Evolutionary conservation across 2,329 filamentous ascomycete species (phyloP).

Genomic region (Aspergillus pseudoglaucus): DNA sequence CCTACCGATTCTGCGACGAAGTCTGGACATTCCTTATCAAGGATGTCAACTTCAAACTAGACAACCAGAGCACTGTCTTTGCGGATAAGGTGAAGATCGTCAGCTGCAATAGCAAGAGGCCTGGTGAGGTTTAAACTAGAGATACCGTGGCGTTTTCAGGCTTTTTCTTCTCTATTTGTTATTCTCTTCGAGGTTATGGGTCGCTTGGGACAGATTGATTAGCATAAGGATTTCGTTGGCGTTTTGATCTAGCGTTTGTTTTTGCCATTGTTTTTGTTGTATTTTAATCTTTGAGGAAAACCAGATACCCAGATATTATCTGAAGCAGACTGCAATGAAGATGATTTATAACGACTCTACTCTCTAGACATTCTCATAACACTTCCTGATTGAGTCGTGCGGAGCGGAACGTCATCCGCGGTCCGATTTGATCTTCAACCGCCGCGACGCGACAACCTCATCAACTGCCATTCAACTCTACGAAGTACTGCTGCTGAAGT

Average conservation of each 20-base stretch:
- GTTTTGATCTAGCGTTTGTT: not conserved
- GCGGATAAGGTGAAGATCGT: slow-evolving; percentile 98
- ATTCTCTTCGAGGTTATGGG: not conserved
- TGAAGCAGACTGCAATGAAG: not conserved
- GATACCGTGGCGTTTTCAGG: slow-evolving; percentile 8
- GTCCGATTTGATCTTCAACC: not conserved
- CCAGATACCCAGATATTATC: not conserved
- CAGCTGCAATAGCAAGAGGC: slow-evolving; percentile 86
- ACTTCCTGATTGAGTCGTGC: not conserved
- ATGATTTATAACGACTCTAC: not conserved
- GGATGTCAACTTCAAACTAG: slow-evolving; percentile 97
- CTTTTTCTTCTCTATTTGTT: slow-evolving; percentile 1
- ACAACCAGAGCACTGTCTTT: slow-evolving; percentile 66
- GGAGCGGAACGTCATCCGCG: slow-evolving; percentile 10
- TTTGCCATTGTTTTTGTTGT: not conserved
- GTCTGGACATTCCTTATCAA: slow-evolving; percentile 99
- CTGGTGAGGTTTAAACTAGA: slow-evolving; percentile 46
- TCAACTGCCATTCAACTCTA: not conserved
- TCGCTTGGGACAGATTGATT: not conserved
- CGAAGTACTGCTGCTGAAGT: not conserved
- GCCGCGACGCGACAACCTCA: not conserved
- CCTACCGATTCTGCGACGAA: slow-evolving; percentile 98
- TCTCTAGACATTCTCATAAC: not conserved
- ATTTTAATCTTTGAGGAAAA: not conserved
- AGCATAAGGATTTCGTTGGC: not conserved